These are phyloP conservation scores for Vaccinium darrowii DNA, from an alignment of 148 eudicot species.

Conservation along the genomic window DNA sequence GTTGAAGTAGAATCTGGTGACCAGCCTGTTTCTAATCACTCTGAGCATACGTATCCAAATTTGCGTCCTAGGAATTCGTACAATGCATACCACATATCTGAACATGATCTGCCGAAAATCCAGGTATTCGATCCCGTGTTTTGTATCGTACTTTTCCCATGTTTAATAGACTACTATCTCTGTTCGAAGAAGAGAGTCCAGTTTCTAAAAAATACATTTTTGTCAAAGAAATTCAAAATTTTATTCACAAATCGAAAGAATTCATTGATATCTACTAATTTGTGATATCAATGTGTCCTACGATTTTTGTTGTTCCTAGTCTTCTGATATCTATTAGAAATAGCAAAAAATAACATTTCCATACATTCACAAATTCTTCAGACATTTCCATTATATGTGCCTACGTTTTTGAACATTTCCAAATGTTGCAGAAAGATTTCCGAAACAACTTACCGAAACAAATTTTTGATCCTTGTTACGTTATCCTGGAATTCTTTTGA, in stretches of 20 bases:
- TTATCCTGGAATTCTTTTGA: not conserved
- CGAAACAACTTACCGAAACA: not conserved
- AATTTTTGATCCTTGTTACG: not conserved
- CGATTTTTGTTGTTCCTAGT: no score
- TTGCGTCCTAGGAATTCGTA: slow-evolving; percentile 26
- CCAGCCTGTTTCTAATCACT: slow-evolving; percentile 27
- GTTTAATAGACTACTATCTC: no score
- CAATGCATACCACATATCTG: slow-evolving; percentile 31
- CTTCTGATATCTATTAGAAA: no score
- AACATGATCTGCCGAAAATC: slow-evolving; percentile 58
- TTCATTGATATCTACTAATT: no score
- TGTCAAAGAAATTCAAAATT: no score
- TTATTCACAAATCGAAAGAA: no score
- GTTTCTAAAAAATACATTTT: no score
- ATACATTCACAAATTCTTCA: not conserved
- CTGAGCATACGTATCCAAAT: slow-evolving; percentile 31
- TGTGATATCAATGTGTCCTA: no score
- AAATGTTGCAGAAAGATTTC: not conserved
- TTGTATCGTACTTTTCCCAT: no score
- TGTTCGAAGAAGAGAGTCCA: no score
- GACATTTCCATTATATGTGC: not conserved
- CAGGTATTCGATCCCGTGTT: slow-evolving; percentile 46
- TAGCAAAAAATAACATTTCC: no score
- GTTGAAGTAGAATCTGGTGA: slow-evolving; percentile 26
- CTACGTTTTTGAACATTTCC: not conserved